phyloP scores from a whole-genome alignment of 1,284 basidiomycete genomes.

The Trametes pubescens region DNA sequence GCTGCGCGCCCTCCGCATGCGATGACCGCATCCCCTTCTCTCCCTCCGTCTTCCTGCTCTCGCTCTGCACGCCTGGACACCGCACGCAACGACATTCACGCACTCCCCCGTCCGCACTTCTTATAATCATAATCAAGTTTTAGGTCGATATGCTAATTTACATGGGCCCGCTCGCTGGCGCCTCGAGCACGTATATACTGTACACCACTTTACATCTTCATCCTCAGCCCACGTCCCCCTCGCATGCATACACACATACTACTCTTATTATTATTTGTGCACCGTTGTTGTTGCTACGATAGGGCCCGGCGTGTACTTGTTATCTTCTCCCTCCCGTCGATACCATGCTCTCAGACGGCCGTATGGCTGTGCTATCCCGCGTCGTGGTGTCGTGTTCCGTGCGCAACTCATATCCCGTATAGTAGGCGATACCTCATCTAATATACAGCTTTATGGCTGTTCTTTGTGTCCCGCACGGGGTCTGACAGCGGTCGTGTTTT shows the following conservation, averaged over 20 bases:
- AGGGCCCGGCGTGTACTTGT: slow-evolving; percentile 1
- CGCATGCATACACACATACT: not conserved
- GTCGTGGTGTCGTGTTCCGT: not conserved
- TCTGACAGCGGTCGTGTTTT: too few relatives aligned
- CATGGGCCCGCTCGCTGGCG: slow-evolving; percentile 10
- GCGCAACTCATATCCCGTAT: not conserved
- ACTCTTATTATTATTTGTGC: slow-evolving; percentile 12
- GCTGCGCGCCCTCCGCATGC: slow-evolving; percentile 36
- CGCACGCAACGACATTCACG: not conserved
- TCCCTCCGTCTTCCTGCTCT: not conserved
- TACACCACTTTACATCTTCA: not conserved
- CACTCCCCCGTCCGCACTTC: not conserved
- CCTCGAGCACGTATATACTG: not conserved
- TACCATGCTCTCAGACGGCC: not conserved
- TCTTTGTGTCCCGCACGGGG: not conserved
- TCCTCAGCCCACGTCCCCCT: not conserved
- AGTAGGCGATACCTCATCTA: slow-evolving; percentile 4
- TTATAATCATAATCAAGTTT: not conserved
- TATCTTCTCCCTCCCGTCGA: not conserved
- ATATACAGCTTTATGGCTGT: not conserved
- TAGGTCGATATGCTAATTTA: not conserved
- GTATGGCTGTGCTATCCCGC: not conserved
- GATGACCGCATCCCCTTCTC: slow-evolving; percentile 9
- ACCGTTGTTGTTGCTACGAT: slow-evolving; percentile 13
- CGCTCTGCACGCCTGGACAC: not conserved